phyloP scores from a whole-genome alignment of 768 basidiomycete genomes.

The Xerocomellus amylosporus region DNA sequence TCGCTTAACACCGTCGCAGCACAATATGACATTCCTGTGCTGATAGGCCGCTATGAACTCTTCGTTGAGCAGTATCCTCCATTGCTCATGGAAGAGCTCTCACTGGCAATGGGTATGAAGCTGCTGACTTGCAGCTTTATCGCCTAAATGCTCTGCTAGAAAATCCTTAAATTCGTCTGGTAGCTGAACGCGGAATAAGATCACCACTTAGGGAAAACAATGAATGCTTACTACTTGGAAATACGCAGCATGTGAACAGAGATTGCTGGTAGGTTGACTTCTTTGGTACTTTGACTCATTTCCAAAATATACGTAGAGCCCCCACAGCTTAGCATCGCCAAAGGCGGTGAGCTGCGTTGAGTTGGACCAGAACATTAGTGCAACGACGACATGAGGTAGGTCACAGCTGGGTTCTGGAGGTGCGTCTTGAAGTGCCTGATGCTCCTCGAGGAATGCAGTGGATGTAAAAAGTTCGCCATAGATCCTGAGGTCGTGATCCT shows the following conservation, averaged over 20 bases:
- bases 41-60: neutral
- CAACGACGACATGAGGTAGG: neutral
- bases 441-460: neutral
- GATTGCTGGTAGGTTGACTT: too few relatives aligned
- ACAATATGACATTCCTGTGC: neutral
- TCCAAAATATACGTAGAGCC: too few relatives aligned
- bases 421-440: neutral
- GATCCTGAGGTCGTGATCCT: neutral
- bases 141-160: neutral
- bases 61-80: neutral
- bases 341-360: too few relatives aligned
- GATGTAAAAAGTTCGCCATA: neutral
- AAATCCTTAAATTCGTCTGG: neutral
- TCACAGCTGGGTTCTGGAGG: neutral
- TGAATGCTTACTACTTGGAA: neutral
- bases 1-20: neutral
- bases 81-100: neutral
- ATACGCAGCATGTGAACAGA: neutral
- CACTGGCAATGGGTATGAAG: neutral
- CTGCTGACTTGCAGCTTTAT: neutral
- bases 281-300: too few relatives aligned
- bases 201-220: neutral
- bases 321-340: too few relatives aligned
- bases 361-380: too few relatives aligned
- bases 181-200: neutral